Evolutionary conservation across 148 eudicot species (phyloP).

Genomic region (Vaccinium darrowii): DNA sequence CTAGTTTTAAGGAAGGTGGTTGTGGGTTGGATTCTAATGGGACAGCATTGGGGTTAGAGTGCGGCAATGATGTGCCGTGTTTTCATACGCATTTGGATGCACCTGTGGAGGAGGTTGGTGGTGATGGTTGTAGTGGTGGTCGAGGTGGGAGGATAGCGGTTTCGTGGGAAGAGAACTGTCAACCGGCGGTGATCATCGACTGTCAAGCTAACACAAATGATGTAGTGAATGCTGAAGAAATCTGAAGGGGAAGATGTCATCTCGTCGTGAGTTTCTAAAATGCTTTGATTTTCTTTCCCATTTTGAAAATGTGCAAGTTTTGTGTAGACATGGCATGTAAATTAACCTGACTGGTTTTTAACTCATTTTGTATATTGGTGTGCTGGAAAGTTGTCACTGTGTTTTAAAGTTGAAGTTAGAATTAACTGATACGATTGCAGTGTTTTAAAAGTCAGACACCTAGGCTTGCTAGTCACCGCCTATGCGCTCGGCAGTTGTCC

Average conservation of each 20-base stretch:
- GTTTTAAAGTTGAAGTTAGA: not conserved
- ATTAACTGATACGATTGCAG: not conserved
- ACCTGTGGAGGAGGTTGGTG: not conserved
- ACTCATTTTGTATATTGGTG: not conserved
- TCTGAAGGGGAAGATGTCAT: slow-evolving; percentile 5
- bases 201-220: slow-evolving; percentile 25
- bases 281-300: not conserved
- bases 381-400: not conserved
- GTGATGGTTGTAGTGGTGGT: not conserved
- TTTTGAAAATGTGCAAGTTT: not conserved
- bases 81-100: slow-evolving; percentile 10
- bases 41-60: slow-evolving; percentile 16
- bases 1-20: slow-evolving; percentile 32
- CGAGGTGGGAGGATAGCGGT: slow-evolving; percentile 9
- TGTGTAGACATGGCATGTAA: not conserved
- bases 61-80: slow-evolving; percentile 22
- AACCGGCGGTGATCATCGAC: slow-evolving; percentile 17
- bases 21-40: slow-evolving; percentile 28
- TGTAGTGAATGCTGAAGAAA: slow-evolving; percentile 16
- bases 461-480: too few relatives aligned
- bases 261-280: not conserved
- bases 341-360: not conserved
- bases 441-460: too few relatives aligned
- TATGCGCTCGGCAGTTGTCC: too few relatives aligned
- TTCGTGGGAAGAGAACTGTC: slow-evolving; percentile 28